These are phyloP conservation scores for Apiotrichum mycotoxinovorans DNA, from an alignment of 1,284 basidiomycete genomes.

Conservation along the genomic window DNA sequence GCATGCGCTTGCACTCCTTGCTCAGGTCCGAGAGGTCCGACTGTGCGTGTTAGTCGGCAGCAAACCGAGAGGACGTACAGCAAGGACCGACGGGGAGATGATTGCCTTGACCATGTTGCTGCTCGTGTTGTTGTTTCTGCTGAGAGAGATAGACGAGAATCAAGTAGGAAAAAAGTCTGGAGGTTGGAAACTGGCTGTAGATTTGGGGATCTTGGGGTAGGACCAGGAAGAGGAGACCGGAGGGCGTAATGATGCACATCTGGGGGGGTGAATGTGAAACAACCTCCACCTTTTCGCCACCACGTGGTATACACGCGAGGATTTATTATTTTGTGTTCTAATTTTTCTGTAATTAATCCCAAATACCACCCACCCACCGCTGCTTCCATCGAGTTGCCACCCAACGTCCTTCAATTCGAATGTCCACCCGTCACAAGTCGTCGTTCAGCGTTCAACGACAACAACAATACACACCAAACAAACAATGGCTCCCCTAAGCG, in stretches of 20 bases:
- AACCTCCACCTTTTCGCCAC: neutral
- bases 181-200: neutral
- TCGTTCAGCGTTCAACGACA: neutral
- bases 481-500: constrained; percentile 40
- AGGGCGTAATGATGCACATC: no score
- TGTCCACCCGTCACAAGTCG: no score
- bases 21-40: constrained; percentile 92
- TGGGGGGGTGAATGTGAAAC: no score
- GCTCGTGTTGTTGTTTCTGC: constrained; percentile 16
- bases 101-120: constrained; percentile 73
- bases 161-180: neutral
- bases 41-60: constrained; percentile 21
- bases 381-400: neutral
- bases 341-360: neutral
- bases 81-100: constrained; percentile 85
- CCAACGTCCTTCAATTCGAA: neutral
- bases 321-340: neutral
- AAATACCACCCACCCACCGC: neutral
- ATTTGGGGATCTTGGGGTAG: neutral
- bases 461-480: neutral
- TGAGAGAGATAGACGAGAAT: neutral
- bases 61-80: constrained; percentile 46
- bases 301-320: neutral
- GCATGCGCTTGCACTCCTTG: constrained; percentile 89
- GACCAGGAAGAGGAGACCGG: no score